Evolutionary conservation across 768 basidiomycete genomes (phyloP), one percentile per base, ranked within the genome.

Genomic region (Lyophyllum shimeji): DNA sequence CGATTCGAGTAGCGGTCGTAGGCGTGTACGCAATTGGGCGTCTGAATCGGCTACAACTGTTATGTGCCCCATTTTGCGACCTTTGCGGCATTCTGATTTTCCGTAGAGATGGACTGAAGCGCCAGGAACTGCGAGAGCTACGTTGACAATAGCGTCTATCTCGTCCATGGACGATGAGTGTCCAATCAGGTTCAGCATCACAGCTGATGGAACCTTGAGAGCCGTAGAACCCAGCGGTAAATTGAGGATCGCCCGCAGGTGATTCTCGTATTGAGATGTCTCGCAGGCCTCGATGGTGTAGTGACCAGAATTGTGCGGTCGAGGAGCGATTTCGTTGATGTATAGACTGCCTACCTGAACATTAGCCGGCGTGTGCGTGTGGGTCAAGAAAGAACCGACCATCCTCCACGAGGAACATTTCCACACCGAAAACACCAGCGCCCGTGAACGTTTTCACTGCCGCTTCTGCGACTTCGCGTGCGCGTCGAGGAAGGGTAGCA

Each of bases 281-380:
- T 93, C 80, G 70, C 95, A 98, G 0, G 96, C 95, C 74, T 98
- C 97, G 66, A 98, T 98, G 25, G 95, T 97, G 71, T 98, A 96
- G 69, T 99, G 97, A 0, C 96, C 97, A 8, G 95, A 98, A 74
- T 98, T 99, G 70, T 99, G 97, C 1, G 97, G 96, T 17, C 97
- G 84, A 12, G 97, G 97, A 0, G 97, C 97, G 58, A 99, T 96
- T 74, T 99, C 97, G 71, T 99, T 99, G 60, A 99, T 82, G 56
- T 85, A 85, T 1, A 98, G 80, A 0, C 77, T 70, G 12, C 90
- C 94, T 95, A 61, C 5, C 18, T 13, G 23, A 27, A 42, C 31
- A 54, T 51, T 33, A 50, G 18, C 25, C 45, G 46, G 49, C 33
- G 56, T 24, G 25, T 42, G 27, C 20, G 45, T 15, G n/a, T 54